phyloP scores from a whole-genome alignment of 2,329 filamentous ascomycete species.

The Fusarium sp. region DNA sequence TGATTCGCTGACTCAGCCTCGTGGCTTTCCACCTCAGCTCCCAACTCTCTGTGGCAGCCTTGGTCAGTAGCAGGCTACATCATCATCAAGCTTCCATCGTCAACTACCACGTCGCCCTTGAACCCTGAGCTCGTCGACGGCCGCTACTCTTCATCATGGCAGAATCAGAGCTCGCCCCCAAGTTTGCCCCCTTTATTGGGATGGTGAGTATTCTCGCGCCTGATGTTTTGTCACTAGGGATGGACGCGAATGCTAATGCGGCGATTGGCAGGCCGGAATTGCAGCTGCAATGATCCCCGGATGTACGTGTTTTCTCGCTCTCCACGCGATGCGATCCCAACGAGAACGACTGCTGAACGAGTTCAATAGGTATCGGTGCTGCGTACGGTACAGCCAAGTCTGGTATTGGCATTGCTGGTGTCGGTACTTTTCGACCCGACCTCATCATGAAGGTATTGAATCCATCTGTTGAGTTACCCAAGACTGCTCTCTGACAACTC shows the following conservation, averaged over 20 bases:
- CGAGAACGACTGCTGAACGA: slow-evolving; percentile 43
- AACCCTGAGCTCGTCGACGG: slow-evolving; percentile 34
- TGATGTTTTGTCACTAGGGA: slow-evolving; percentile 11
- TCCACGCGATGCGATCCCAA: slow-evolving; percentile 22
- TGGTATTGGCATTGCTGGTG: slow-evolving; percentile 86
- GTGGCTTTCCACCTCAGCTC: slow-evolving; percentile 42
- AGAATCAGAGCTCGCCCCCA: slow-evolving; percentile 71
- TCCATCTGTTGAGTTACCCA: neutral
- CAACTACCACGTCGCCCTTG: slow-evolving; percentile 36
- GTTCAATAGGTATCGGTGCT: slow-evolving; percentile 70
- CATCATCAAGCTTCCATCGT: slow-evolving; percentile 44
- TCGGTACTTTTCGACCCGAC: slow-evolving; percentile 85
- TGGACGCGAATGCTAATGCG: slow-evolving; percentile 43
- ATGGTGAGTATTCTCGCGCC: slow-evolving; percentile 70
- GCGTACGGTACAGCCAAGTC: slow-evolving; percentile 91
- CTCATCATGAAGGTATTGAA: slow-evolving; percentile 86
- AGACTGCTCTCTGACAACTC: slow-evolving; percentile 23
- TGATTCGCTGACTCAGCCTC: slow-evolving; percentile 33
- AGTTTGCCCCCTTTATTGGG: slow-evolving; percentile 88
- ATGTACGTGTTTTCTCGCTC: slow-evolving; percentile 64
- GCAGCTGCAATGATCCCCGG: slow-evolving; percentile 86
- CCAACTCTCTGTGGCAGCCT: slow-evolving; percentile 38
- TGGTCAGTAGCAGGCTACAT: slow-evolving; percentile 44
- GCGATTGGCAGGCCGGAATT: slow-evolving; percentile 72
- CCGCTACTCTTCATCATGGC: slow-evolving; percentile 57